Evolutionary conservation across 2,329 filamentous ascomycete genomes (phyloP).

Genomic region (Dothistroma septosporum): DNA sequence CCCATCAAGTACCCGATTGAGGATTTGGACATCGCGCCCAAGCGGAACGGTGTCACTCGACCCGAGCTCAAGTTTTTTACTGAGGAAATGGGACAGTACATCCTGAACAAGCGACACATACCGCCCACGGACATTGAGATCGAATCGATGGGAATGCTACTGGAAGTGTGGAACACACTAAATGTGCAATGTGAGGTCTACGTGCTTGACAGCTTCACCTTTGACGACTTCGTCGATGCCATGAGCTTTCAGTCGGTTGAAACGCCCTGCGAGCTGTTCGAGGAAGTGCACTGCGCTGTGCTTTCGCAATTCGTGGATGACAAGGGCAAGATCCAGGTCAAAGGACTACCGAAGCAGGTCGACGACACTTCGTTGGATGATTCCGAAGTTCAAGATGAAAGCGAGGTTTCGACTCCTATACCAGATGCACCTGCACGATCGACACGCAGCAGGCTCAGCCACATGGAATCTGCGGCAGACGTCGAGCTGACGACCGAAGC

Average conservation of each 20-base stretch:
- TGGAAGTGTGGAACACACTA: constrained; percentile 94
- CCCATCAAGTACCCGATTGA: constrained; percentile 93
- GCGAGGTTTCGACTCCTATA: constrained; percentile 52
- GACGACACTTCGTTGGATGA: constrained; percentile 69
- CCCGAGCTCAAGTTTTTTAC: constrained; percentile 76
- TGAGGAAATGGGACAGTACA: constrained; percentile 39
- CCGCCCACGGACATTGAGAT: constrained; percentile 60
- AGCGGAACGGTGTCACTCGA: constrained; percentile 59
- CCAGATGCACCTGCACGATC: constrained; percentile 74
- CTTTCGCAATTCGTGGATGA: constrained; percentile 79
- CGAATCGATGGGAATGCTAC: constrained; percentile 75
- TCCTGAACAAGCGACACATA: constrained; percentile 38
- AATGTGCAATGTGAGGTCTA: constrained; percentile 98
- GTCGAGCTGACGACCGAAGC: constrained; percentile 30
- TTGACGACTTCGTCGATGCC: constrained; percentile 90
- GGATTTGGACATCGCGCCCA: constrained; percentile 75
- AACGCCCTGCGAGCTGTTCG: constrained; percentile 74
- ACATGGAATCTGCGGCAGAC: constrained; percentile 69
- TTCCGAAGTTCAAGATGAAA: constrained; percentile 61
- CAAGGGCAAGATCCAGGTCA: constrained; percentile 73
- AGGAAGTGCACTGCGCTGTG: constrained; percentile 87
- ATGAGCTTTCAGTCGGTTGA: constrained; percentile 69
- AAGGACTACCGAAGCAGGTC: constrained; percentile 59
- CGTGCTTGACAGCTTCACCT: constrained; percentile 91
- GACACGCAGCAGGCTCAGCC: constrained; percentile 71